Percentiles rank a stretch among this genome's conserved stretches.
These are phyloP conservation scores for Spinacia oleracea DNA, from an alignment of 179 eudicot genomes.

Conservation along the genomic window DNA sequence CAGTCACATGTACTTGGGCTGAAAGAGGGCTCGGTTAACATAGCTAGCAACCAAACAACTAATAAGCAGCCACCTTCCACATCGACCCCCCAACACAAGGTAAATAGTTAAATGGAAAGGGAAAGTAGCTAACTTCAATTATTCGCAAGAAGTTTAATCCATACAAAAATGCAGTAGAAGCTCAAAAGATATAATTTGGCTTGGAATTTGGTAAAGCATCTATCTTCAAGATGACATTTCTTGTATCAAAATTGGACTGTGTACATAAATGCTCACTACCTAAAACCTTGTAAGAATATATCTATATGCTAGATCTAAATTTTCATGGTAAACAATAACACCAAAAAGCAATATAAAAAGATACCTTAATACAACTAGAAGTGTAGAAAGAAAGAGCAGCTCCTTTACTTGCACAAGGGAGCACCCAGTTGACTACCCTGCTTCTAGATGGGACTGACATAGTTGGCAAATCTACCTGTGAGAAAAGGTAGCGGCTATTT, in stretches of 20 bases:
- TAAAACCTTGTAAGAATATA: not conserved
- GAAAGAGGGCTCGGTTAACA: no score
- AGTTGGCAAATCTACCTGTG: conserved; percentile 21
- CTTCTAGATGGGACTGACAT: conserved; percentile 23
- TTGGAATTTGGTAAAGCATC: not conserved
- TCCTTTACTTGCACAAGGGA: conserved; percentile 4
- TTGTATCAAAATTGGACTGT: conserved; percentile 9
- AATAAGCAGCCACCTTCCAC: not conserved
- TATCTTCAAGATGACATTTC: conserved; percentile 6
- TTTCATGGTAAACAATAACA: not conserved
- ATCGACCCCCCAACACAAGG: not conserved
- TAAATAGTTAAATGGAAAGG: not conserved
- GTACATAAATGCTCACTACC: not conserved
- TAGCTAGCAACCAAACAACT: not conserved
- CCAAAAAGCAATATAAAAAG: not conserved
- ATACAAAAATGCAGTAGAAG: not conserved
- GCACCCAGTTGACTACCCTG: conserved; percentile 8
- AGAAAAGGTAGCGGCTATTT: not conserved
- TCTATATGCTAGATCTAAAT: not conserved
- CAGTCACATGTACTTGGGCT: not conserved
- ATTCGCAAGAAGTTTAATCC: not conserved
- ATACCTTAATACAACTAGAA: conserved; percentile 14
- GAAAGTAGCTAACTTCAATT: not conserved
- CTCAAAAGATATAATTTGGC: not conserved
- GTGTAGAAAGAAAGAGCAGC: not conserved